Base-by-base conservation (phyloP, 1,139 yeast species). In the Magnusiomyces tetraspermus region DNA sequence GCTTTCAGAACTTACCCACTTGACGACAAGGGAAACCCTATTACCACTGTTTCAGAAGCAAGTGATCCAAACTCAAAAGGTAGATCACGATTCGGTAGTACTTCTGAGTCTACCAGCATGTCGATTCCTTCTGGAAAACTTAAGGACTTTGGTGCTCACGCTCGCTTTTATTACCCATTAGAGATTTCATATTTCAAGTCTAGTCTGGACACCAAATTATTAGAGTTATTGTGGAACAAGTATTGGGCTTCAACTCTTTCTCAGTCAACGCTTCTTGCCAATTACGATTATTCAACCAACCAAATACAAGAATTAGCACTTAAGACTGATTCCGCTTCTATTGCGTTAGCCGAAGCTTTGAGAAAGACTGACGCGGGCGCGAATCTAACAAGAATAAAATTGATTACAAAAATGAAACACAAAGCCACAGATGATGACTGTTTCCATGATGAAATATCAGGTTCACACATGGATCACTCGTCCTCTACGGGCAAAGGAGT, bases 1-100 rank as follows among this genome's bases (percentile, higher is more conserved):
- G 97, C 97, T 0, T 92, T 90, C 63, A 71, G 97, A 64, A 88
- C 97, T 0, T 81, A 75, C 59, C 83, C 88, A 0, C 78, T 75
- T 42, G 73, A 71, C 11, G 63, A 65, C 51, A 59, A 59, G 26
- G 63, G 65, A 10, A 53, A 63, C 3, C 57, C 44, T 38, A 23
- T 17, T 21, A 31, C 40, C 6, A 47, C 52, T 2, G 37, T 21
- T 19, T 48, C 47, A 30, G 50, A 51, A 47, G n/a, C 36, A 46
- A 45, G 43, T 30, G 50, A 51, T 46, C 10, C 36, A 46, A 48
- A 19, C 48, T 15, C 48, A 48, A 23, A 49, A 33, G 40, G 38
- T 30, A 36, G 15, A n/a, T 10, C 11, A 13, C 13, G 15, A 10
- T 4, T 26, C 4, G 26, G 26, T 6, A n/a, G 26, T 6, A 26